Base-by-base conservation (phyloP, 2,329 filamentous ascomycete genomes). In the Kalmusia sp. region DNA sequence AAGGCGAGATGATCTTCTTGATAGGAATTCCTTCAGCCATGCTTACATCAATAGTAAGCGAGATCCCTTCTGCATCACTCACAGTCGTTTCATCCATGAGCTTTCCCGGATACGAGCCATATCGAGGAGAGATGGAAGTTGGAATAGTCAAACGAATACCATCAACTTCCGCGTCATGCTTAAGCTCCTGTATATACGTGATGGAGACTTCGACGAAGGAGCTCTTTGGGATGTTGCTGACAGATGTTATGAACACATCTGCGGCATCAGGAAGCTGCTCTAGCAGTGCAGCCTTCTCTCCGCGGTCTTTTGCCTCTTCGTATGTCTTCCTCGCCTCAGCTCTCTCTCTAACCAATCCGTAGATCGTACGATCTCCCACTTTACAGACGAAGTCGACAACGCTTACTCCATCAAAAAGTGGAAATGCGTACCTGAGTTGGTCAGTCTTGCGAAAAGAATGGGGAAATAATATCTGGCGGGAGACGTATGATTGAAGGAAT, bases 371-470 rank as follows among this genome's bases (percentile, higher is more conserved):
- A 31, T 79, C 72, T 34, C 81, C 85, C 44, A 91, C 79, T 6
- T 76, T 81, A 71, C 87, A 90, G 5, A 78, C 81, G 59, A 91
- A 91, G 3, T 76, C 80, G 8, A 87, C 86, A 1, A 92, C 83
- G 2, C 83, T 86, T 11, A 89, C 85, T 12, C 88, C 87, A 65
- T 90, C 87, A 57, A 87, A 89, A 0, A 91, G 77, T 0, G 89
- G 88, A 57, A 91, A 91, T 0, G 80, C 79, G 65, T 91, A 92
- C 17, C 58, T 62, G 27, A 12, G 14, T 14, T 34, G 2, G 19
- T 56, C 27, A 52, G 49, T 21, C 19, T 17, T 22, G 11, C 14
- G 15, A 24, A n/a, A n/a, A n/a, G n/a, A n/a, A n/a, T n/a, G n/a
- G n/a, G n/a, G n/a, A n/a, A n/a, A n/a, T n/a, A n/a, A n/a, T n/a